Percentiles rank a stretch among this genome's conserved stretches.
These are phyloP conservation scores for Venturia pyrina DNA, from an alignment of 2,329 filamentous ascomycete species.

Conservation along the genomic window DNA sequence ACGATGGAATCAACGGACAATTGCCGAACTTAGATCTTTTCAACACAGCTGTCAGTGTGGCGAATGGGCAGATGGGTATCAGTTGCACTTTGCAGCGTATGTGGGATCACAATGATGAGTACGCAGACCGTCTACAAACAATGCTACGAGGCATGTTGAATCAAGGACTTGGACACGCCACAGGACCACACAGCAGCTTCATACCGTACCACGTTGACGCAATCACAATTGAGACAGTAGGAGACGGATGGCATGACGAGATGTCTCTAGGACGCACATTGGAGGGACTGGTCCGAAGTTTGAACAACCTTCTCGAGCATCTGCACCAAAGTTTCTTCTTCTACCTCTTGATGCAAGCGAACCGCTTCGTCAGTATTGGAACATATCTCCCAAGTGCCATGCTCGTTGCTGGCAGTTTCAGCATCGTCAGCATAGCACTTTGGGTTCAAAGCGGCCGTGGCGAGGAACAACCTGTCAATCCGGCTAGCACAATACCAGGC, in stretches of 20 bases:
- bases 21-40: constrained; percentile 91
- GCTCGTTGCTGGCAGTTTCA: constrained; percentile 89
- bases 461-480: constrained; percentile 13
- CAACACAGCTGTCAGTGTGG: constrained; percentile 84
- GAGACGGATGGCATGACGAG: constrained; percentile 92
- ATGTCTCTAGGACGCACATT: constrained; percentile 87
- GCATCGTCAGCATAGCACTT: constrained; percentile 86
- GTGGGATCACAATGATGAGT: constrained; percentile 66
- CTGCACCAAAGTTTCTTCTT: constrained; percentile 99
- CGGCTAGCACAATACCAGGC: constrained; percentile 14
- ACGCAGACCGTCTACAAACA: constrained; percentile 71
- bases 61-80: constrained; percentile 86
- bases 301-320: constrained; percentile 95
- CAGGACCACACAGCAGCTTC: constrained; percentile 87
- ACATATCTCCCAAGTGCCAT: constrained; percentile 98
- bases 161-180: constrained; percentile 80
- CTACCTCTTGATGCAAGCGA: constrained; percentile 83
- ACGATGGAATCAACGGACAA: constrained; percentile 93
- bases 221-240: constrained; percentile 82
- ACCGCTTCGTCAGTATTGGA: constrained; percentile 94
- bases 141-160: constrained; percentile 89
- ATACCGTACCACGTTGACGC: constrained; percentile 98
- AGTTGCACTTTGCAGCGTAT: constrained; percentile 75
- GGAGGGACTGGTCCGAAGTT: constrained; percentile 81
- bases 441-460: constrained; percentile 72